These are phyloP conservation scores for Xylariaceae sp. DNA, from an alignment of 2,329 filamentous ascomycete species.

Conservation along the genomic window DNA sequence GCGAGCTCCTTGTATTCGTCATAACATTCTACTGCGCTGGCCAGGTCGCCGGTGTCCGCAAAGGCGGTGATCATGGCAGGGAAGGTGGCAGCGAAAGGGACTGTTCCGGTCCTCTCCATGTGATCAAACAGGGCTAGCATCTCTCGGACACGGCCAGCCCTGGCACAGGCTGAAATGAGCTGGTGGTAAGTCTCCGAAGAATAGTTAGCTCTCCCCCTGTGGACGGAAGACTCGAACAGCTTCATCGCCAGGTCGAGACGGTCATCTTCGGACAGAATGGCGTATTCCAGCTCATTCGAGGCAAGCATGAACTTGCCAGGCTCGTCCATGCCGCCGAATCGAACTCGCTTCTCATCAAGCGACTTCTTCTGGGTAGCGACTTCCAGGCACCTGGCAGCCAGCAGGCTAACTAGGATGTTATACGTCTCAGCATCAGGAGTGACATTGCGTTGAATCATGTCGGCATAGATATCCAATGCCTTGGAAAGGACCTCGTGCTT, in stretches of 20 bases:
- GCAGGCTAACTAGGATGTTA: conserved; percentile 75
- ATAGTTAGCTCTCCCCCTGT: conserved; percentile 59
- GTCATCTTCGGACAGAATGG: conserved; percentile 81
- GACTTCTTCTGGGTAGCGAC: conserved; percentile 65
- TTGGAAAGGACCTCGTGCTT: conserved; percentile 83
- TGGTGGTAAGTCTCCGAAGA: conserved; percentile 78
- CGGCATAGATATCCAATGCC: conserved; percentile 88
- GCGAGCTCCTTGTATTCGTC: conserved; percentile 88
- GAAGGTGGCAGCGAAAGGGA: conserved; percentile 76
- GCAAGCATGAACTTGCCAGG: conserved; percentile 68
- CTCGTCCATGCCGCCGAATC: conserved; percentile 68
- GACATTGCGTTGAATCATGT: conserved; percentile 87
- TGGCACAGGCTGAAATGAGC: conserved; percentile 81
- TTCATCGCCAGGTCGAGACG: conserved; percentile 79
- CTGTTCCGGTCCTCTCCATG: conserved; percentile 73
- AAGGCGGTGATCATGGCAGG: conserved; percentile 95
- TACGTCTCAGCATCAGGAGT: conserved; percentile 80
- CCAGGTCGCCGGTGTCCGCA: conserved; percentile 71
- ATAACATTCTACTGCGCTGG: conserved; percentile 89
- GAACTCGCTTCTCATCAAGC: conserved; percentile 74
- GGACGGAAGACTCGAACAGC: conserved; percentile 72
- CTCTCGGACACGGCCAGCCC: conserved; percentile 72
- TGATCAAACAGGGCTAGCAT: conserved; percentile 90
- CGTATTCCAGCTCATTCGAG: conserved; percentile 81
- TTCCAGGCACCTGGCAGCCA: conserved; percentile 76